Base-by-base conservation (phyloP, 306 rosid genomes). In the Calophaca sinica region DNA sequence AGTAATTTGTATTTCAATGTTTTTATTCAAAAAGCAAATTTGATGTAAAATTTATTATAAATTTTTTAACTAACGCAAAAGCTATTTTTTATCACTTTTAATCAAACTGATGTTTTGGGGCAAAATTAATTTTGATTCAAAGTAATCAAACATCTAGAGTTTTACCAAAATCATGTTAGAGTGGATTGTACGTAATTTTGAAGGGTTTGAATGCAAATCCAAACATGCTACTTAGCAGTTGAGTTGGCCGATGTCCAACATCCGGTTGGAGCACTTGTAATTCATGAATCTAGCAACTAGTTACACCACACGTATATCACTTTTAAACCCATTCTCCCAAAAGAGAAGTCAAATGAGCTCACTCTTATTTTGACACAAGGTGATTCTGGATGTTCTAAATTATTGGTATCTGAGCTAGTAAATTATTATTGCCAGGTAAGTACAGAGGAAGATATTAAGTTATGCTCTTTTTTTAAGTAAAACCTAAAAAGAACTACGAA, bases 291-390 rank as follows among this genome's bases (percentile, higher is more conserved):
- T 57, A 67, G 28, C 29, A 50, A 49, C 55, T 58, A 59, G 42
- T 48, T 77, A 61, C 51, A 39, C n/a, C 46, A 36, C 68, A 59
- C 48, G 45, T 26, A 59, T 49, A 39, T 38, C 70, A 48, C 14
- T 59, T 77, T 59, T 60, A 20, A 20, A 57, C 41, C 62, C 31
- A 45, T 72, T 45, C 8, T 31, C 70, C 42, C 3, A 46, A 46
- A 51, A 35, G 54, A 59, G 59, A 9, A 45, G 13, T 38, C 2
- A 57, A 58, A 59, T 4, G 53, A 44, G 35, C 29, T 55, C 8
- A 55, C 38, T 15, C 28, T 33, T 76, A 55, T n/a, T 63, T 75
- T 31, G 41, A 31, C 8, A 64, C 64, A 63, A 39, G 48, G 29
- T 68, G 53, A 68, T 45, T 58, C 31, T 6, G 50, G 26, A 77